Percentiles rank a stretch among this genome's conserved stretches.
These are phyloP conservation scores for Fusarium agapanthi DNA, from an alignment of 2,329 filamentous ascomycete genomes.

Conservation along the genomic window DNA sequence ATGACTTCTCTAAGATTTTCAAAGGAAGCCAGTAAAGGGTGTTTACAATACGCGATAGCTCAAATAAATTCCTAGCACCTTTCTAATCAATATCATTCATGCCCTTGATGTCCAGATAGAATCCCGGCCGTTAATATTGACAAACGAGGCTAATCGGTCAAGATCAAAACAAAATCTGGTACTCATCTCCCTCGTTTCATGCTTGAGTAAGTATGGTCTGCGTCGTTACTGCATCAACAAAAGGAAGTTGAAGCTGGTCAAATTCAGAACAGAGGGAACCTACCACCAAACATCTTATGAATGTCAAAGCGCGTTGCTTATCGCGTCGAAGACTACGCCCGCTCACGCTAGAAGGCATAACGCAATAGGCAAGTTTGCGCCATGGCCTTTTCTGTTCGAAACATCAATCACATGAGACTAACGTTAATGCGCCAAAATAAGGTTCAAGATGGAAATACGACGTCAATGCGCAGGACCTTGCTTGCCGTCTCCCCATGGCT, in stretches of 20 bases:
- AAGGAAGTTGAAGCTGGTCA: background rate
- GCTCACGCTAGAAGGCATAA: background rate
- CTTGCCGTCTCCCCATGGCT: background rate
- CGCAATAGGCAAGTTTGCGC: background rate
- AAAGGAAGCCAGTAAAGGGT: background rate
- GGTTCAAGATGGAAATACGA: background rate
- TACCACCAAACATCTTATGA: background rate
- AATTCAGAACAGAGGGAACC: background rate
- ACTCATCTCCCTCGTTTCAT: background rate
- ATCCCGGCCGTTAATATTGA: background rate
- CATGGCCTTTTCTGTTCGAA: background rate
- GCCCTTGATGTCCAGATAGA: background rate
- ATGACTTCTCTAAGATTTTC: constrained; percentile 1
- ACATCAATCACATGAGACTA: background rate
- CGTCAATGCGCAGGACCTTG: background rate
- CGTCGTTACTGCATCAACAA: accelerated
- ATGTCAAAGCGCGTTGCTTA: background rate
- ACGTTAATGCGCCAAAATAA: background rate
- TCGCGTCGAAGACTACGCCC: background rate
- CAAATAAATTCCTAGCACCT: background rate
- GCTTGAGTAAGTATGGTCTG: accelerated
- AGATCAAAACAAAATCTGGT: background rate
- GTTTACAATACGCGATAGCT: accelerated
- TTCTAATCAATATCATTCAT: background rate
- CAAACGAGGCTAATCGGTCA: background rate